Conservation (phyloP, 2,329 filamentous ascomycete genomes). For the Fusarium coicis region DNA sequence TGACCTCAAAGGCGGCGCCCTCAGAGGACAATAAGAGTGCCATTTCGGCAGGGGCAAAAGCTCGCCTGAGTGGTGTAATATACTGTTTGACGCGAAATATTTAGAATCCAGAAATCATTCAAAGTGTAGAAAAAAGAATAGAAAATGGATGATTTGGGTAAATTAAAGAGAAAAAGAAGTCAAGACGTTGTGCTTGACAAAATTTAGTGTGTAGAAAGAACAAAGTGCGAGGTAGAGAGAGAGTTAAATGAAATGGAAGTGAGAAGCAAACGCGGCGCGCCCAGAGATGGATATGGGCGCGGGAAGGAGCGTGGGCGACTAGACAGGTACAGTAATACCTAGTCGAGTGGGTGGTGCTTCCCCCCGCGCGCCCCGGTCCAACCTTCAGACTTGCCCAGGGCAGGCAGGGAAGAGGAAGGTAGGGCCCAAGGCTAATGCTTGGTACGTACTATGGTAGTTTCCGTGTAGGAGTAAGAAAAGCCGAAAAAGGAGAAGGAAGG, state of each 20-base stretch:
- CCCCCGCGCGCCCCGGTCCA: conserved; percentile 38
- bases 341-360: conserved; percentile 32
- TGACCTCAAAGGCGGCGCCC: conserved; percentile 47
- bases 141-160: background rate
- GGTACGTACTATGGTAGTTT: conserved; percentile 33
- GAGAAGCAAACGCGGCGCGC: conserved; percentile 39
- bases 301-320: conserved; percentile 36
- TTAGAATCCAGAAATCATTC: conserved; percentile 25
- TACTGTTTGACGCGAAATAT: conserved; percentile 35
- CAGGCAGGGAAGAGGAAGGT: conserved; percentile 6
- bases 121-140: background rate
- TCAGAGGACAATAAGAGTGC: conserved; percentile 48
- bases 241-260: conserved; percentile 26
- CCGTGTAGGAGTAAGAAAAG: conserved; percentile 14
- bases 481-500: conserved; percentile 32
- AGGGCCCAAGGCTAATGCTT: conserved; percentile 12
- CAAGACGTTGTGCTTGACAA: conserved; percentile 2
- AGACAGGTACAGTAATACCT: conserved; percentile 12
- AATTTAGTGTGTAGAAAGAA: conserved; percentile 4
- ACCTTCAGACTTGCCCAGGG: conserved; percentile 32
- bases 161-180: background rate
- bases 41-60: conserved; percentile 41
- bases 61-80: conserved; percentile 12
- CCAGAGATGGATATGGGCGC: conserved; percentile 32
- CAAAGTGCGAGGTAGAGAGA: conserved; percentile 1